Base-by-base conservation (phyloP, 352 stramenopile species). In the Globisporangium cylindrosporum region DNA sequence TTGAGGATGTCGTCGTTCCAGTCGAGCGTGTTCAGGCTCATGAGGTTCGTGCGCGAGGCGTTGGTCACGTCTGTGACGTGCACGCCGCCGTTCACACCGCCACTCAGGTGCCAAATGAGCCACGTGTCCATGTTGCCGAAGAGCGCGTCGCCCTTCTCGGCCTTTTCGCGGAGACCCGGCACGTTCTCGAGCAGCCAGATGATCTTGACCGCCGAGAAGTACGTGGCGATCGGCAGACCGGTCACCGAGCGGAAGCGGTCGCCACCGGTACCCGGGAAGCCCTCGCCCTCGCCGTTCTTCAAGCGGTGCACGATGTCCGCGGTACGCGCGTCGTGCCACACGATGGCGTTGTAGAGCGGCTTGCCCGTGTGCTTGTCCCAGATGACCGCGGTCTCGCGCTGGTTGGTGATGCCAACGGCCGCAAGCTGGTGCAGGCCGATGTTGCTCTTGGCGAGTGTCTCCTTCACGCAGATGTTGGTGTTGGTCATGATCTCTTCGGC, bases 111-210 rank as follows among this genome's bases (percentile, higher is more conserved):
- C 84, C 95, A 99, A 64, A 98, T 83, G 54, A 99, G 82, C 97
- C 96, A 99, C 5, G 93, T 97, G 84, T 99, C 98, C 60, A 99
- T 98, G 59, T 98, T 99, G 54, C 98, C 98, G 72, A 99, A 99
- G 49, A 98, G 70, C 55, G 93, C 92, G 22, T 98, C 75, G 15
- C 85, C 84, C 27, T 83, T 72, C 69, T 94, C 82, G 25, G 97
- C 78, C 78, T 97, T 97, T 22, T 82, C 77, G 55, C 86, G 81
- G 22, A 99, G 71, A 20, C 86, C 85, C 6, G 84, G 77, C 6
- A 99, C 86, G 73, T 99, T 98, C 66, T 99, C 94, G 14, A 99
- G 79, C 49, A 99, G 81, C 97, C 97, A 99, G 66, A 96, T 92
- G 59, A 99, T 89, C 79, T 99, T 99, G 43, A 96, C 97, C 24